Evolutionary conservation across 805 yeast species (phyloP).

Genomic region (Candida montana): DNA sequence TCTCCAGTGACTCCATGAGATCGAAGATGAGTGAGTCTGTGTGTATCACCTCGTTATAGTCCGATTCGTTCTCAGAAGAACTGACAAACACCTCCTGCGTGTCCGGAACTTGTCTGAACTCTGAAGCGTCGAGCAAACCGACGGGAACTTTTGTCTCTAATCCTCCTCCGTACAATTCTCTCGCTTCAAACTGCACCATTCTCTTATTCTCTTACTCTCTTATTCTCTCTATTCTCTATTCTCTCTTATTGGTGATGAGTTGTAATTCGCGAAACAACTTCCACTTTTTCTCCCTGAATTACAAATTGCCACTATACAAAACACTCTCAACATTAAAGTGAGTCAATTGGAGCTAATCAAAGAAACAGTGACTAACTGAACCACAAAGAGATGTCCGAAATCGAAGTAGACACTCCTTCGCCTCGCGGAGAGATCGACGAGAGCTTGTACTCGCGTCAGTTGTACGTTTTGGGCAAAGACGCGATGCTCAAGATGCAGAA

Average conservation of each 20-base stretch:
- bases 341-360: too few relatives aligned
- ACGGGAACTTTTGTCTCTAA: slow-evolving; percentile 53
- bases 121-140: slow-evolving; percentile 69
- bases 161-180: slow-evolving; percentile 78
- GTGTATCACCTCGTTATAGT: slow-evolving; percentile 29
- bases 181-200: slow-evolving; percentile 8
- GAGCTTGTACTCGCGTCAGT: slow-evolving; percentile 91
- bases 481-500: slow-evolving; percentile 97
- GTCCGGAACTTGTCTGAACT: slow-evolving; percentile 81
- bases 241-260: too few relatives aligned
- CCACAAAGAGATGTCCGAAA: slow-evolving; percentile 30
- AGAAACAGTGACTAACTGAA: too few relatives aligned
- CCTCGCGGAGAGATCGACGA: slow-evolving; percentile 68
- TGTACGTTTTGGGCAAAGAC: slow-evolving; percentile 93
- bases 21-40: slow-evolving; percentile 63
- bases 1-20: slow-evolving; percentile 47
- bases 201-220: not conserved
- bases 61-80: slow-evolving; percentile 27
- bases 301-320: too few relatives aligned
- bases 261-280: too few relatives aligned
- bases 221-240: too few relatives aligned
- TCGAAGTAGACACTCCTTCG: slow-evolving; percentile 39
- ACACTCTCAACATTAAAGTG: too few relatives aligned
- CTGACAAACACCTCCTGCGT: slow-evolving; percentile 86
- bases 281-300: too few relatives aligned